Base-by-base conservation (phyloP, 2,329 filamentous ascomycete species). In the Tolypocladium guangdongense region DNA sequence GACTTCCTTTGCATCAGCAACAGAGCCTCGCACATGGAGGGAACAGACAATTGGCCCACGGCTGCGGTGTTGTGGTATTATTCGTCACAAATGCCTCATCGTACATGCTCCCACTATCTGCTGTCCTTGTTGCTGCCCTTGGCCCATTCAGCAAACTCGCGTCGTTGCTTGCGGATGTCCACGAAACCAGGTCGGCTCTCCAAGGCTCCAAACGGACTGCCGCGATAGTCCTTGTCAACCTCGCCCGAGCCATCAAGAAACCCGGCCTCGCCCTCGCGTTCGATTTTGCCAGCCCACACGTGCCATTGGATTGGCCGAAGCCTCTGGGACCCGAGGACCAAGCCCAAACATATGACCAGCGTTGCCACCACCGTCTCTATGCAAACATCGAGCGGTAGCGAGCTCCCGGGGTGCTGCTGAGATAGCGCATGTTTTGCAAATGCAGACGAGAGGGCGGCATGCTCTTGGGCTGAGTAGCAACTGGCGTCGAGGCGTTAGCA, bases 381-480 rank as follows among this genome's bases (percentile, higher is more conserved):
- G 38, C 84, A 82, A 62, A 99, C 95, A 65, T 99, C 93, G 57
- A 88, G 72, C 0, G 93, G 92, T 1, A 97, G 78, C 18, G 78
- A 74, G 54, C 70, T 64, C 51, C 68, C 60, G 3, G 72, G 62
- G 16, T 72, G 64, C 22, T 71, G 63, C 33, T 74, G 70, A 4
- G 77, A 68, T 30, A 72, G 64, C 4, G 73, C 63, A 43, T 75
- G 67, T 33, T 74, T 71, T 45, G 74, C 67, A 52, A 76, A 69
- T 36, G 76, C 74, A 53, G 84, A 80, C 61, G 84, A 82, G 50
- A 95, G 80, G 24, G 84, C 78, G 7, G 89, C 87, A 73, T 96
- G 88, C 73, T 99, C 93, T 71, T 96, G 88, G 48, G 91, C 90
- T 51, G 93, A 99, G 73, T 97, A 99, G 73, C 91, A 95, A 58